Conservation (phyloP, 257 asterid genomes). For the Jacaranda copaia region DNA sequence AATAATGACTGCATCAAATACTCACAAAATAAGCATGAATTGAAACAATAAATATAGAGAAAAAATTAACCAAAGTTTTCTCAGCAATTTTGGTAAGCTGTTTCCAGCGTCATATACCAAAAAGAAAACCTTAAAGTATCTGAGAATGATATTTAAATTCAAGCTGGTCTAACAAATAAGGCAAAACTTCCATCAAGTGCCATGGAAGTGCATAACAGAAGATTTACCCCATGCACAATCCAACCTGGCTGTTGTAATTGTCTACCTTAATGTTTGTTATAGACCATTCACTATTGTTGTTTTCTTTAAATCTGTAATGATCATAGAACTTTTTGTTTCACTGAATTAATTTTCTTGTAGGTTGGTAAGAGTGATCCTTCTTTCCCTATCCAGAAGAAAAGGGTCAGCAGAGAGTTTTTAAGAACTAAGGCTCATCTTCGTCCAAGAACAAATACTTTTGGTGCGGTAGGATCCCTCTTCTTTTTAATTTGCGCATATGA, state of each 20-base stretch:
- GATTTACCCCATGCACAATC: background rate
- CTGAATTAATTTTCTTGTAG: slow-evolving; percentile 46
- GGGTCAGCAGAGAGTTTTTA: slow-evolving; percentile 92
- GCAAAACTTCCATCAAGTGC: slow-evolving; percentile 26
- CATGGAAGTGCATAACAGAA: slow-evolving; percentile 15
- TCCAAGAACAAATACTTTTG: slow-evolving; percentile 95
- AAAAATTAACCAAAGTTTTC: background rate
- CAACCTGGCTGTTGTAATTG: slow-evolving; percentile 19
- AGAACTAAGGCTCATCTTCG: slow-evolving; percentile 99
- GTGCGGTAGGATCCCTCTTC: slow-evolving; percentile 76
- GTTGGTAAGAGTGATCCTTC: slow-evolving; percentile 90
- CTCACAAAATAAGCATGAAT: background rate
- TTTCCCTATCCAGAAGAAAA: slow-evolving; percentile 95
- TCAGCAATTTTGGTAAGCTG: slow-evolving; percentile 3
- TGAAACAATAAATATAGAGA: background rate
- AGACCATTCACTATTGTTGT: background rate
- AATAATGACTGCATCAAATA: background rate
- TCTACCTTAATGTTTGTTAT: slow-evolving; percentile 26
- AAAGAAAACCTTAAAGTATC: background rate
- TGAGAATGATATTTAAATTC: slow-evolving; percentile 9
- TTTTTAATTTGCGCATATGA: slow-evolving; percentile 22
- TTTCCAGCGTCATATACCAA: background rate
- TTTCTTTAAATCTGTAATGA: slow-evolving; percentile 16
- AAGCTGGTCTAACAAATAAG: slow-evolving; percentile 16
- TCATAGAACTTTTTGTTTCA: slow-evolving; percentile 26